phyloP scores from a whole-genome alignment of 176 grass and related monocot species.

The Pontederia paniculata region DNA sequence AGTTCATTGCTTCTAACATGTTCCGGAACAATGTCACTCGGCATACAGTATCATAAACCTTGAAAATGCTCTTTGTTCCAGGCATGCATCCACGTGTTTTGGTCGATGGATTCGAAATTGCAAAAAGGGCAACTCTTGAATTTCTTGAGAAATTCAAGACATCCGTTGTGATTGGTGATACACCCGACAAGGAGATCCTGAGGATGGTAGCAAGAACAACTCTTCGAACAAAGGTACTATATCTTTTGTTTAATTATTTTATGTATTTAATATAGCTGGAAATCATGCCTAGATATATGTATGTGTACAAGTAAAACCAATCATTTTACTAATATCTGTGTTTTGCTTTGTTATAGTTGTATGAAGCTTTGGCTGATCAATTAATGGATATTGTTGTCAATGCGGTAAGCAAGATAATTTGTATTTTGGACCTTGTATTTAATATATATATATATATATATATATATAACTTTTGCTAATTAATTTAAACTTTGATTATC shows the following conservation, averaged over 20 bases:
- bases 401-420: conserved; percentile 36
- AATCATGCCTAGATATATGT: background rate
- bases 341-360: conserved; percentile 44
- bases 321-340: conserved; percentile 11
- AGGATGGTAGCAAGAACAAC: conserved; percentile 92
- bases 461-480: background rate
- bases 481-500: background rate
- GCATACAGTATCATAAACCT: background rate
- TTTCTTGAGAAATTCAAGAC: conserved; percentile 95
- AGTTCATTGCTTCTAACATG: too few species aligned
- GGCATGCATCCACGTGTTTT: conserved; percentile 89
- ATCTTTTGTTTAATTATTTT: background rate
- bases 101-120: conserved; percentile 96
- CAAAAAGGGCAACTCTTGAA: conserved; percentile 80
- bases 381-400: conserved; percentile 73
- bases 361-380: conserved; percentile 88
- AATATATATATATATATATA: background rate
- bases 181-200: conserved; percentile 84
- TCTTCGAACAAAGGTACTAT: conserved; percentile 83
- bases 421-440: conserved; percentile 2
- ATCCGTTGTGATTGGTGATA: conserved; percentile 58
- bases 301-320: background rate
- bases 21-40: too few species aligned
- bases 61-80: conserved; percentile 13
- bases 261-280: background rate